Evolutionary conservation across 352 stramenopile species (phyloP).

Genomic region (Phytophthora capsici): DNA sequence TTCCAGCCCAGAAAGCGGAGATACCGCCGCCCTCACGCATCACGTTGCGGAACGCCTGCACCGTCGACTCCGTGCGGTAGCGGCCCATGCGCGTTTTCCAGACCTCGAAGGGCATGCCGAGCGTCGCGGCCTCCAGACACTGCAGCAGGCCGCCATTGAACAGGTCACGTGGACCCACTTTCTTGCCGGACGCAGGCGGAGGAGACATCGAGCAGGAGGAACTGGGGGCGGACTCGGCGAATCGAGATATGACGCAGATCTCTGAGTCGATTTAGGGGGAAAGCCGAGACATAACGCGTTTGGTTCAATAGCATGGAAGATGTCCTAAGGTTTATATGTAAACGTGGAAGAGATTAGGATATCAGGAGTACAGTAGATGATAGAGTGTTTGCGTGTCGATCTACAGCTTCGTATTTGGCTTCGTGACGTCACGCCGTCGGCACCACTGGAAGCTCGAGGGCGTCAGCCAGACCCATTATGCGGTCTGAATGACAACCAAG

Average conservation of each 20-base stretch:
- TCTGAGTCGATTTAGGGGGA: neutral
- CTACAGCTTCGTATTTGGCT: constrained; percentile 20
- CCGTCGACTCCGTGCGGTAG: constrained; percentile 83
- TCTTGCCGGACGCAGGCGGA: constrained; percentile 72
- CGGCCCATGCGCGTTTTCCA: constrained; percentile 94
- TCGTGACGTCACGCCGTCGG: constrained; percentile 32
- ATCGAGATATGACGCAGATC: constrained; percentile 26
- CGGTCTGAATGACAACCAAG: no score
- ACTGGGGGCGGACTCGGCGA: neutral
- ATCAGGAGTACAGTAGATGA: neutral
- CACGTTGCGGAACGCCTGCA: constrained; percentile 88
- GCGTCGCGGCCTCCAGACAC: constrained; percentile 88
- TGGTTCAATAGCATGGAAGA: constrained; percentile 14
- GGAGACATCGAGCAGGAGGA: constrained; percentile 34
- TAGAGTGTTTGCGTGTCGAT: constrained; percentile 13
- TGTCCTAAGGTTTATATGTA: constrained; percentile 10
- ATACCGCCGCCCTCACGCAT: constrained; percentile 86
- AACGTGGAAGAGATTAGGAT: neutral
- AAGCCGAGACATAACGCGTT: neutral
- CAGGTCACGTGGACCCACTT: constrained; percentile 80
- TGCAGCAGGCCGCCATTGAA: constrained; percentile 86
- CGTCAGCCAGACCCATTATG: neutral
- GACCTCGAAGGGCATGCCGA: constrained; percentile 93
- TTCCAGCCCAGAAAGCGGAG: constrained; percentile 88
- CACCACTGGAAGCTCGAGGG: constrained; percentile 5